Evolutionary conservation across 345 rosid species (phyloP), one percentile per base, ranked within the genome.

Genomic region (Sapria himalayana): DNA sequence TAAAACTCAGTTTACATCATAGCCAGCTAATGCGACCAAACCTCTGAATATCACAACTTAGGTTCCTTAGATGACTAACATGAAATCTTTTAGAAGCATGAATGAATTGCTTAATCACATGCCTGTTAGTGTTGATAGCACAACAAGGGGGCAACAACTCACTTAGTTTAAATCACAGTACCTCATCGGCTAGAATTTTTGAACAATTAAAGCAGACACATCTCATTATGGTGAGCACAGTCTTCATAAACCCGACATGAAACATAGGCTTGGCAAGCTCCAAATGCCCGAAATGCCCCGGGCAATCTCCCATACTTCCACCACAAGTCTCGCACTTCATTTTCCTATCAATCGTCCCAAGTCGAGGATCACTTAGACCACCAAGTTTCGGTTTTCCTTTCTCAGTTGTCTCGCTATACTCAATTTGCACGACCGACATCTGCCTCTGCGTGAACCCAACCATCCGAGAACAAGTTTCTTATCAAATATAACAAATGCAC

Each of bases 221-320:
- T 45, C 97, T 64, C 97, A 81, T 81, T 25, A 86, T 78, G 39
- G 76, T 67, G 12, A 86, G 71, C 49, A 86, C 94, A 0, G 91
- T 81, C 70, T 86, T 86, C 80, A 76, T 10, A 58, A 86, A 86
- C 18, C 94, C 97, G 1, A 81, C 76, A 52, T 86, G 97, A 37
- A 60, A 86, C 97, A 86, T 78, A 0, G 97, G 94, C 72, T 86
- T 86, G 1, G 97, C 97, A 4, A 86, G 85, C 76, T 86, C 97
- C 38, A 86, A 64, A 51, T 81, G 92, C 25, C 97, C 97, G 52
- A 86, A 86, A 54, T 86, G 97, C 3, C 98, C 98, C 0, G 94
- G 85, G 35, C 98, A 86, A 51, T 82, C 98, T 0, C 92, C 98
- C 98, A 86, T 82, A 52, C 69, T 82, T 0, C 92, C 98, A 4